Percentiles rank a stretch among this genome's conserved stretches.
These are phyloP conservation scores for Fraxinus greggii DNA, from an alignment of 305 asterid species.

Conservation along the genomic window DNA sequence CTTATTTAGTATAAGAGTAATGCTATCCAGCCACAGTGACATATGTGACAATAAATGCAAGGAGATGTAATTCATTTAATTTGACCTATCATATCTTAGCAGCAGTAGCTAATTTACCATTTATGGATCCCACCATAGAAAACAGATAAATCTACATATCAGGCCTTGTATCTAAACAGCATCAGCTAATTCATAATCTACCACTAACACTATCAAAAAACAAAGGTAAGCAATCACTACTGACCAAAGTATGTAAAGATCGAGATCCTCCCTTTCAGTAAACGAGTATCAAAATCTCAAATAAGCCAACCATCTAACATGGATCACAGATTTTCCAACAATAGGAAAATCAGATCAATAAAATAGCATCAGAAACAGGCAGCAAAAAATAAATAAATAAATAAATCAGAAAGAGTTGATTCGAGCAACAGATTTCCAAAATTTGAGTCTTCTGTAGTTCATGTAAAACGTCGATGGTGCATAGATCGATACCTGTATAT, in stretches of 20 bases:
- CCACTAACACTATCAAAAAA: not conserved
- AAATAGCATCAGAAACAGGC: not conserved
- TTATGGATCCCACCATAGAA: not conserved
- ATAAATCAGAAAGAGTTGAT: not conserved
- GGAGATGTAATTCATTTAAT: not conserved
- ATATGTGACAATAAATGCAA: not conserved
- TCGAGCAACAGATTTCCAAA: not conserved
- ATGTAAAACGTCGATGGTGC: not conserved
- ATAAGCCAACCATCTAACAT: slow-evolving; percentile 9
- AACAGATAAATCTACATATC: not conserved
- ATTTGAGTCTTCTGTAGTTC: not conserved
- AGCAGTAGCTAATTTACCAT: not conserved
- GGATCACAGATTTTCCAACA: not conserved
- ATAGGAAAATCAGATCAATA: not conserved
- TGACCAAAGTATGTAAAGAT: slow-evolving; percentile 13
- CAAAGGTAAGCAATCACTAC: not conserved
- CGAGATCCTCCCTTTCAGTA: slow-evolving; percentile 10
- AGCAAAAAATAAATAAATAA: not conserved
- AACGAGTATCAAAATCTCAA: not conserved
- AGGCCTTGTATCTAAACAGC: not conserved
- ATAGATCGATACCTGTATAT: not conserved
- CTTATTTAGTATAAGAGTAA: not conserved
- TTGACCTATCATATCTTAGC: not conserved
- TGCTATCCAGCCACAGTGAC: not conserved
- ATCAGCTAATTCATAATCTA: not conserved